Evolutionary conservation across 352 stramenopile species (phyloP), one percentile per base, ranked within the genome.

Genomic region (Globisporangium heterothallicum): DNA sequence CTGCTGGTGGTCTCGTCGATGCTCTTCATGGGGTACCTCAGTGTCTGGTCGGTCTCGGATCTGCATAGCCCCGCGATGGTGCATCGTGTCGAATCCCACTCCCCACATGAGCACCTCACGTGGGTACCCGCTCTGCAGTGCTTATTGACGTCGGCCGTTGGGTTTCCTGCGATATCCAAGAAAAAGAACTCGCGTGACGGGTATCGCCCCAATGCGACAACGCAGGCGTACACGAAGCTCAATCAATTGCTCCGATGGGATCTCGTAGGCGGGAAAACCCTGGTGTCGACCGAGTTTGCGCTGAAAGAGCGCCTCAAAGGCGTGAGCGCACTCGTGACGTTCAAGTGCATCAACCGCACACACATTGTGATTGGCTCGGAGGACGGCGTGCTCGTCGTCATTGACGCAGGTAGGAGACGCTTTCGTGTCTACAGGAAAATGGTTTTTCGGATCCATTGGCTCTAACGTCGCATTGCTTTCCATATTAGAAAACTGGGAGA

Each of bases 171-270:
- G 4, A 55, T 74, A 14, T 51, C 53, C 5, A 58, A 55, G 21
- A 51, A 58, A 22, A 53, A 53, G 7, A 49, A 26, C 25, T 16
- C 10, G 14, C 47, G 55, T 22, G 55, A 70, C 35, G 54, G 59
- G 18, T 78, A 73, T 38, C 67, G 61, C 6, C 63, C 67, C 4
- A 70, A 75, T 43, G 49, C 50, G 26, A 53, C 30, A 10, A 58
- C 60, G 7, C 67, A 72, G 18, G 51, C 59, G 4, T 57, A 67
- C 45, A 85, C 74, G 13, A 82, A 72, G 50, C 64, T 77, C 55
- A 75, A 76, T 48, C 72, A 85, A 24, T 53, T 87, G 6, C 36
- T 82, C 49, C 66, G 81, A 24, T 85, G 71, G 73, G 73, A 87
- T 42, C 53, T 87, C 30, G 0, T 34, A 21, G 40, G 51, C 18